Evolutionary conservation across 2,329 filamentous ascomycete species (phyloP).

Genomic region (Orbilia ellipsospora): DNA sequence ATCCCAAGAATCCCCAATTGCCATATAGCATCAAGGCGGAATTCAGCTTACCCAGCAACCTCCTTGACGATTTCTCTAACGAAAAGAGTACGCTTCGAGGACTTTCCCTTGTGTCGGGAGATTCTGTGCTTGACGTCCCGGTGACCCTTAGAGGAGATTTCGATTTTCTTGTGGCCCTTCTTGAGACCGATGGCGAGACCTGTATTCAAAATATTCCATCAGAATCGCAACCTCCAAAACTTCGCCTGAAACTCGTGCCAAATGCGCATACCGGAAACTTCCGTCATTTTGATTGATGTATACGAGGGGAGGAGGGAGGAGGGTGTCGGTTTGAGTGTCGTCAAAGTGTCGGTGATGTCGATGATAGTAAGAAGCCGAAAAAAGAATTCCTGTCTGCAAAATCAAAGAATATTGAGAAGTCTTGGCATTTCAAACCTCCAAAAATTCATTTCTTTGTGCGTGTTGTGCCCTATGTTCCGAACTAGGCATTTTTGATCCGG

Average conservation of each 20-base stretch:
- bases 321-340: slow-evolving; percentile 12
- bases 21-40: not conserved
- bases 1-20: too few relatives aligned
- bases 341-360: slow-evolving; percentile 40
- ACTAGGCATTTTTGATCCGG: slow-evolving; percentile 5
- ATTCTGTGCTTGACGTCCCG: slow-evolving; percentile 81
- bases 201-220: slow-evolving; percentile 49
- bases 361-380: slow-evolving; percentile 36
- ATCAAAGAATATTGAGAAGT: slow-evolving; percentile 41
- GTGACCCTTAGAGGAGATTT: slow-evolving; percentile 60
- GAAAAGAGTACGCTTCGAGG: slow-evolving; percentile 96
- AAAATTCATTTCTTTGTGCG: slow-evolving; percentile 53
- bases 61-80: slow-evolving; percentile 98
- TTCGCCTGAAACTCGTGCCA: not conserved
- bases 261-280: slow-evolving; percentile 41
- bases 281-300: slow-evolving; percentile 39
- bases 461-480: slow-evolving; percentile 47
- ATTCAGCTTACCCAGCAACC: slow-evolving; percentile 82
- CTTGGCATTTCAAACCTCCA: slow-evolving; percentile 37
- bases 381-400: slow-evolving; percentile 22
- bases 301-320: slow-evolving; percentile 27
- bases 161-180: slow-evolving; percentile 77
- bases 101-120: slow-evolving; percentile 89
- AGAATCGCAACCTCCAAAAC: slow-evolving; percentile 28
- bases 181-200: slow-evolving; percentile 59